A percentile compares a stretch with the other conserved stretches of the same genome.
Conservation (phyloP, 2,329 filamentous ascomycete species). For the Epichloe bromicola region DNA sequence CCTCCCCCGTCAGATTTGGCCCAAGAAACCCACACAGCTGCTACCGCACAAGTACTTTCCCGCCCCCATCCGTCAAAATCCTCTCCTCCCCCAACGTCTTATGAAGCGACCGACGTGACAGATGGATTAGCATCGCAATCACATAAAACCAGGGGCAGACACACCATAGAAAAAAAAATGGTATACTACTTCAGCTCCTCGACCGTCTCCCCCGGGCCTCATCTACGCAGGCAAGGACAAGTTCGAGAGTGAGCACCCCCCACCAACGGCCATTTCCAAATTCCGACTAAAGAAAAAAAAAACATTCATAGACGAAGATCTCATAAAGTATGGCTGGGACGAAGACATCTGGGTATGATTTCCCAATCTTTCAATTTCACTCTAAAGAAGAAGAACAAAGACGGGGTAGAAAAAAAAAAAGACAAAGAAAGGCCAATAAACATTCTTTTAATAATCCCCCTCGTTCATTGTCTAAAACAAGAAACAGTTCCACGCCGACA, state of each 20-base stretch:
- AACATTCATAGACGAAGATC: slow-evolving; percentile 63
- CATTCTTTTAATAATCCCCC: background rate
- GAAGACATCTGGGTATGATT: slow-evolving; percentile 64
- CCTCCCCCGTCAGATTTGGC: rapidly evolving
- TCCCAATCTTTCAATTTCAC: background rate
- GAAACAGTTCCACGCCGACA: slow-evolving; percentile 84
- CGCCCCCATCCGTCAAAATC: background rate
- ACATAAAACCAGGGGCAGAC: too few species aligned
- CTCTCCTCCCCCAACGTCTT: background rate
- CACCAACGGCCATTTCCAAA: too few species aligned
- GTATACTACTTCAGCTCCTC: slow-evolving; percentile 94
- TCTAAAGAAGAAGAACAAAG: background rate
- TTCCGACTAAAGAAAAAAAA: background rate
- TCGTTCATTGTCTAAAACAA: background rate
- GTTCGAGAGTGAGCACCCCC: slow-evolving; percentile 66
- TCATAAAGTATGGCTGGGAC: slow-evolving; percentile 90
- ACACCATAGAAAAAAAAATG: slow-evolving; percentile 38
- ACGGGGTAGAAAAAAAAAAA: too few species aligned
- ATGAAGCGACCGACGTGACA: background rate
- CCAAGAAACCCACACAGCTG: background rate
- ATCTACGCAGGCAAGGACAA: slow-evolving; percentile 99
- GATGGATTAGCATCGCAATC: too few species aligned
- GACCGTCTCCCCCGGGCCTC: slow-evolving; percentile 57
- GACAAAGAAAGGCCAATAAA: too few species aligned
- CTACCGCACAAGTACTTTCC: background rate